These are phyloP conservation scores for Fusarium tjaetaba DNA, from an alignment of 2,329 filamentous ascomycete genomes.

Conservation along the genomic window DNA sequence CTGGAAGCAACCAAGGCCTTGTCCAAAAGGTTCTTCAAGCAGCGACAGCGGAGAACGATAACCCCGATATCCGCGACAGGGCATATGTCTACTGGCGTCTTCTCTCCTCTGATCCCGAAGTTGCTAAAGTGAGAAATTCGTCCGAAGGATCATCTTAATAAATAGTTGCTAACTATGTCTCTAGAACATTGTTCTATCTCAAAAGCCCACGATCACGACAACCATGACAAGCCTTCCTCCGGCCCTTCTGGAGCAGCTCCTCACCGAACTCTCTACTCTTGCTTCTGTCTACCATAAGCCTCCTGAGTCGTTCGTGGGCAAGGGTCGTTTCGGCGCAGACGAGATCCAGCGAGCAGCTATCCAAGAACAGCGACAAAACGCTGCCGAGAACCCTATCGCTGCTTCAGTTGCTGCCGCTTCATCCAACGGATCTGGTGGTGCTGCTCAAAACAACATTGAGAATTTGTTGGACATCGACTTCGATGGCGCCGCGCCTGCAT, in stretches of 20 bases:
- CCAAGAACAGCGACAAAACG: slow-evolving; percentile 93
- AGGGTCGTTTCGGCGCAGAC: slow-evolving; percentile 92
- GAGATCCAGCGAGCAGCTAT: slow-evolving; percentile 95
- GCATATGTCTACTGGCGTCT: slow-evolving; percentile 99
- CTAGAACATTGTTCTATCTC: slow-evolving; percentile 85
- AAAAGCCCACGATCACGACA: slow-evolving; percentile 92
- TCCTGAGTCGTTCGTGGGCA: slow-evolving; percentile 96
- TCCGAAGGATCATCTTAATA: not conserved
- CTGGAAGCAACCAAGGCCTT: slow-evolving; percentile 86
- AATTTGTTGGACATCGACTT: slow-evolving; percentile 97
- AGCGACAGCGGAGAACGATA: slow-evolving; percentile 94
- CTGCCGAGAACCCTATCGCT: slow-evolving; percentile 92
- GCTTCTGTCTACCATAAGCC: slow-evolving; percentile 99
- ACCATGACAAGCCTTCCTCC: slow-evolving; percentile 92
- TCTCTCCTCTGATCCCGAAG: slow-evolving; percentile 87
- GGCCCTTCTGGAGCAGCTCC: slow-evolving; percentile 86
- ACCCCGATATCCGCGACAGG: slow-evolving; percentile 95
- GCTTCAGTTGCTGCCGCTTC: slow-evolving; percentile 80
- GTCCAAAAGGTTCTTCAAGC: slow-evolving; percentile 95
- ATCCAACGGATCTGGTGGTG: slow-evolving; percentile 67
- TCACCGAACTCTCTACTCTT: slow-evolving; percentile 90
- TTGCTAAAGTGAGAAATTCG: slow-evolving; percentile 75
- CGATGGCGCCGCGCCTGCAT: slow-evolving; percentile 92
- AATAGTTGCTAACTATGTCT: not conserved
- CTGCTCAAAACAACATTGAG: slow-evolving; percentile 82